These are phyloP conservation scores for Bolboschoenus planiculmis DNA, from an alignment of 176 grass and related monocot species.

Conservation along the genomic window DNA sequence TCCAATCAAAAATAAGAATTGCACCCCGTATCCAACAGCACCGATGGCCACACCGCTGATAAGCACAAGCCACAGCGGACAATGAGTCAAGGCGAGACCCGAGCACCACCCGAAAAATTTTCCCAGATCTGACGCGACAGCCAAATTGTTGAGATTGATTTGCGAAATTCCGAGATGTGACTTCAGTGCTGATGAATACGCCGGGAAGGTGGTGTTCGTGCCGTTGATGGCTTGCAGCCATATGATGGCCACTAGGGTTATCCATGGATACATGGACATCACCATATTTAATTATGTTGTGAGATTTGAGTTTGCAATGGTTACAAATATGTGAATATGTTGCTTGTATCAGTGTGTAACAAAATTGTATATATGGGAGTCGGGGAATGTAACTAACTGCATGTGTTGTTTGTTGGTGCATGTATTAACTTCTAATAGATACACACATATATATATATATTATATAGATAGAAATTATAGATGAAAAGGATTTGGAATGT, in stretches of 20 bases:
- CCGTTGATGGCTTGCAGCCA: constrained; percentile 31
- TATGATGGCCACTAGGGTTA: constrained; percentile 19
- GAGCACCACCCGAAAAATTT: constrained; percentile 27
- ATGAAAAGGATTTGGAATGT: neutral
- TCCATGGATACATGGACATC: constrained; percentile 3
- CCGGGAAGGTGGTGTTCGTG: constrained; percentile 13
- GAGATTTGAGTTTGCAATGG: neutral
- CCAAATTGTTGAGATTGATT: constrained; percentile 23
- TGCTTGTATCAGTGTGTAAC: neutral
- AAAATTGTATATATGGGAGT: neutral
- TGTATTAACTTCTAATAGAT: neutral
- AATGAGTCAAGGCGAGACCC: neutral
- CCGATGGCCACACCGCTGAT: neutral
- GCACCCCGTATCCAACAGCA: neutral
- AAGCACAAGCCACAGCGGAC: neutral
- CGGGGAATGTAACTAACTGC: neutral
- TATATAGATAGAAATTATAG: neutral
- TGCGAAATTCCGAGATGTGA: constrained; percentile 19
- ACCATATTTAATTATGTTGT: neutral
- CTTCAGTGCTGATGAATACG: constrained; percentile 26
- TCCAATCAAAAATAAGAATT: neutral
- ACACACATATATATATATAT: neutral
- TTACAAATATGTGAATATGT: neutral
- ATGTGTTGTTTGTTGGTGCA: neutral
- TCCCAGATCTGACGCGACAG: constrained; percentile 26